Conservation (phyloP, 495 filamentous ascomycete species). For the Tuber melanosporum region DNA sequence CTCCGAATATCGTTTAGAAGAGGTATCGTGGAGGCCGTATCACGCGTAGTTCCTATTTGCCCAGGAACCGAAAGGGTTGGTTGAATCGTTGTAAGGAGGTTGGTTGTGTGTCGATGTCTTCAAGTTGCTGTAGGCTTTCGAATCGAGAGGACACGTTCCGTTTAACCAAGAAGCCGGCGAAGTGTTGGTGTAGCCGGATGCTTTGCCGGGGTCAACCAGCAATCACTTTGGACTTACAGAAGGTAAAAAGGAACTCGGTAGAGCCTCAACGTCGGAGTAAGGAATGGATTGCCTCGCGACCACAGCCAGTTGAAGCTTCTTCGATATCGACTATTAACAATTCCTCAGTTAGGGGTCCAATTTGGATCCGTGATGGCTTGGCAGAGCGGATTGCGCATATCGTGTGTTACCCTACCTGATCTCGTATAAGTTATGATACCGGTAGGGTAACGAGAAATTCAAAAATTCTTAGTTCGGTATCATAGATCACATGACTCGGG, state of each 20-base stretch:
- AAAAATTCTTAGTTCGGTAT: neutral
- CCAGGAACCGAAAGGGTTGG: neutral
- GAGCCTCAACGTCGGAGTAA: neutral
- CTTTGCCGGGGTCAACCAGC: neutral
- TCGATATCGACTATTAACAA: neutral
- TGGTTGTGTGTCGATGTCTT: slow-evolving; percentile 32
- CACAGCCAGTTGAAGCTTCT: neutral
- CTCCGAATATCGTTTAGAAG: slow-evolving; percentile 21
- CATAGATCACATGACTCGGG: neutral
- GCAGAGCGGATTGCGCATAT: neutral
- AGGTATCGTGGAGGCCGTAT: slow-evolving; percentile 25
- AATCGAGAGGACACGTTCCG: slow-evolving; percentile 39
- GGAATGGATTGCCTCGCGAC: neutral
- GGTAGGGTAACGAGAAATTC: neutral
- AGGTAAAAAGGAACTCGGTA: neutral
- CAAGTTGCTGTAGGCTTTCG: slow-evolving; percentile 21
- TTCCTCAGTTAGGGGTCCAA: neutral
- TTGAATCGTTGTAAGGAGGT: slow-evolving; percentile 25
- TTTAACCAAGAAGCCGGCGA: slow-evolving; percentile 17
- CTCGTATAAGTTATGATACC: neutral
- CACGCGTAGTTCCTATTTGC: slow-evolving; percentile 15
- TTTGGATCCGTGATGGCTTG: neutral
- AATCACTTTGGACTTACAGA: neutral
- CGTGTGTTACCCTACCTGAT: neutral
- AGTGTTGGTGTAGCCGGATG: neutral